A percentile compares a stretch with the other conserved stretches of the same genome.
Evolutionary conservation across 306 rosid species (phyloP).

Genomic region (Vachellia collinsii): DNA sequence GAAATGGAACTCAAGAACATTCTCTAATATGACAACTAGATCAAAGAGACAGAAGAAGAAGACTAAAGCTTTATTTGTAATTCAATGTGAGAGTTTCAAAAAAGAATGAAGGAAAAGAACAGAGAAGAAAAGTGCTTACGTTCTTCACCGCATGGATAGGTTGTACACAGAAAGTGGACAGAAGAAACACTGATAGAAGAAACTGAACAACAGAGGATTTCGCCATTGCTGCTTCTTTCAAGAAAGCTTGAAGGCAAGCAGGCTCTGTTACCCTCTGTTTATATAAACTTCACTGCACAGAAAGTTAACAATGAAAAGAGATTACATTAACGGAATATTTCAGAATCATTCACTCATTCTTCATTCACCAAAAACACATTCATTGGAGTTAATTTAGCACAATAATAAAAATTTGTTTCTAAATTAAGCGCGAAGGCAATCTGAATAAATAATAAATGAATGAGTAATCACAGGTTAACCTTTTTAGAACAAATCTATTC

Average conservation of each 20-base stretch:
- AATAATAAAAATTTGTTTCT: neutral
- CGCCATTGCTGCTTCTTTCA: neutral
- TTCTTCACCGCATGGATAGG: conserved; percentile 36
- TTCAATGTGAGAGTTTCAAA: neutral
- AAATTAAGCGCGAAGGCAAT: no score
- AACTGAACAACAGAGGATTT: conserved; percentile 20
- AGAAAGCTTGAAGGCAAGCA: neutral
- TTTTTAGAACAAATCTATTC: no score
- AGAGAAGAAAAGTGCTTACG: conserved; percentile 27
- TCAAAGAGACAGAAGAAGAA: no score
- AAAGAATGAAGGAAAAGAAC: neutral
- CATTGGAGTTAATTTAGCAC: neutral
- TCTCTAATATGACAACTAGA: neutral
- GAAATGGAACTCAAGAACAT: neutral
- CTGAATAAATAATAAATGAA: neutral
- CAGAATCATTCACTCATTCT: neutral
- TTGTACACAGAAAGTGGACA: conserved; percentile 23
- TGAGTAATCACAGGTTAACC: neutral
- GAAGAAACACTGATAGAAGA: conserved; percentile 29
- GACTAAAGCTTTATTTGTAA: no score
- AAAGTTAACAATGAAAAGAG: neutral
- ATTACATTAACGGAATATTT: neutral
- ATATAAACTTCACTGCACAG: neutral
- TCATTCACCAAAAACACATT: neutral
- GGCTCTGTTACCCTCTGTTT: neutral